phyloP scores from a whole-genome alignment of 108 stramenopile genomes.

The Seminavis robusta region DNA sequence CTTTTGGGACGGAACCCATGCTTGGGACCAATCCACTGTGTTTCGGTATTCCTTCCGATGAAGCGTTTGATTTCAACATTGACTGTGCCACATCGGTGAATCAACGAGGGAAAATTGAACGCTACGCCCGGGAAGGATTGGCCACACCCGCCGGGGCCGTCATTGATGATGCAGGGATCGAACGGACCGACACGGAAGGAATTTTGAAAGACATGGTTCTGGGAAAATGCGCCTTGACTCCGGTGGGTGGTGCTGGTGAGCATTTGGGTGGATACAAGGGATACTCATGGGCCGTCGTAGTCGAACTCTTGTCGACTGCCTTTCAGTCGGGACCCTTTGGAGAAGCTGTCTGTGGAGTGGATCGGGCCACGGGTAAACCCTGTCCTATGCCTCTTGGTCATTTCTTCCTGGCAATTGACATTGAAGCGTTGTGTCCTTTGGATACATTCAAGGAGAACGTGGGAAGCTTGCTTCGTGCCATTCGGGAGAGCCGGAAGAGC shows the following conservation, averaged over 20 bases:
- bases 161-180: slow-evolving; percentile 56
- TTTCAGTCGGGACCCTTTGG: slow-evolving; percentile 65
- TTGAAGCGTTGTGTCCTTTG: slow-evolving; percentile 55
- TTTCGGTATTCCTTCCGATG: slow-evolving; percentile 53
- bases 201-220: slow-evolving; percentile 61
- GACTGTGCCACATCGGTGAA: slow-evolving; percentile 67
- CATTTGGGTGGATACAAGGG: slow-evolving; percentile 71
- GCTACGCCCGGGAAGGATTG: slow-evolving; percentile 50
- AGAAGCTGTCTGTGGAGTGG: slow-evolving; percentile 56
- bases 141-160: slow-evolving; percentile 51
- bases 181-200: slow-evolving; percentile 61
- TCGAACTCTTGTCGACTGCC: slow-evolving; percentile 60
- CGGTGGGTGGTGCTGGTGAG: slow-evolving; percentile 63
- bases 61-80: slow-evolving; percentile 56
- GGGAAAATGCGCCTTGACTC: slow-evolving; percentile 63
- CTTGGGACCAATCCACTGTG: slow-evolving; percentile 54
- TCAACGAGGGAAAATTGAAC: slow-evolving; percentile 68
- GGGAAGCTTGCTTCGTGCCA: too few relatives aligned
- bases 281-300: slow-evolving; percentile 65
- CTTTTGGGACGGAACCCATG: slow-evolving; percentile 63
- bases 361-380: slow-evolving; percentile 52
- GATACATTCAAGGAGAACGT: too few relatives aligned
- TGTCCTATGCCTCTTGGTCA: slow-evolving; percentile 70
- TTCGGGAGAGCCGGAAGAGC: too few relatives aligned
- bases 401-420: slow-evolving; percentile 67